Base-by-base conservation (phyloP, 306 rosid species). In the Prunus kanzakura region DNA sequence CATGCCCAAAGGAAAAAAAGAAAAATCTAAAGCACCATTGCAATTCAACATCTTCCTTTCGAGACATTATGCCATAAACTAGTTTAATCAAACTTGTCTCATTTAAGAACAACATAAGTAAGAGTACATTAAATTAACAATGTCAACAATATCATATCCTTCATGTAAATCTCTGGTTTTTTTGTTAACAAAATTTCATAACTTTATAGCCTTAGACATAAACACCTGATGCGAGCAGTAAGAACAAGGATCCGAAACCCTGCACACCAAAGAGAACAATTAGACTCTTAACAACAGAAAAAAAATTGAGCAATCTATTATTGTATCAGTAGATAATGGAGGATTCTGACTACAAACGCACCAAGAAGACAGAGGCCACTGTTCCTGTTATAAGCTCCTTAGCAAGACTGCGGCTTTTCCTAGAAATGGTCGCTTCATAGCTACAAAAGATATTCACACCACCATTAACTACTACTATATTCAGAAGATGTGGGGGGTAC, bases 161-260 rank as follows among this genome's bases (percentile, higher is more conserved):
- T 75, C 82, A 79, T 72, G 49, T 79, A 82, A 80, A 75, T 69
- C 81, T 72, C 82, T 67, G 27, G 79, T 78, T 75, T 55, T 73
- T 55, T 73, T 82, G 83, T 77, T 35, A 80, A 83, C 84, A 87
- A 86, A 87, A 72, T 68, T 85, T 66, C 83, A 64, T 51, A 50
- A 55, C 50, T 65, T 64, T 49, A 20, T 45, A 76, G 46, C 72
- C 71, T 74, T 74, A 96, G 83, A 96, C 99, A 81, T 89, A 96
- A 80, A 96, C 96, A 55, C 98, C 99, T 8, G 89, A 82, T 55
- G 99, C 92, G 78, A 96, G 89, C 81, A 96, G 89, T 84, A 96
- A 88, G 88, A 91, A 93, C 93, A 96, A 86, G 52, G 97, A 88
- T 43, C 98, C 99, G 63, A 96, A 82, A 62, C 86, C 86, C 82